Evolutionary conservation across 1,139 yeast genomes (phyloP), one percentile per base, ranked within the genome.

Genomic region (Kodamaea sp.): DNA sequence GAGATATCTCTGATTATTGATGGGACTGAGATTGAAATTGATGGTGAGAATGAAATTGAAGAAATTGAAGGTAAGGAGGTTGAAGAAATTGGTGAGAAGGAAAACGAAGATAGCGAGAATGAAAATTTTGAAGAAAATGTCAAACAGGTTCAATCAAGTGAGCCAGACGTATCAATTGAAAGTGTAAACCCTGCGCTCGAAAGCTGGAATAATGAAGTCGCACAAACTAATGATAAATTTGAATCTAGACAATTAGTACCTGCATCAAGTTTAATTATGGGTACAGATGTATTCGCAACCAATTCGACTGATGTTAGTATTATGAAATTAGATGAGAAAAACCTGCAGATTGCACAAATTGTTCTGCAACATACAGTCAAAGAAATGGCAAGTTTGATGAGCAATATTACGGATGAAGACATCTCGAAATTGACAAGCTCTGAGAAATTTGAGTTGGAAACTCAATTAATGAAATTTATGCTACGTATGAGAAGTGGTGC

Each of bases 401-500:
- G 24, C 4, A 29, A 29, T 8, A 33, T 47, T 9, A 35, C 48
- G 9, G 48, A 49, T 29, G 44, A 49, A 1, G 60, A 55, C 4
- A 39, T 65, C 9, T 42, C 47, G 7, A 20, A 30, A 3, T 37
- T 67, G 44, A 37, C 55, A 10, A 34, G 28, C 3, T 37, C 44
- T 4, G 57, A 64, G 25, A 52, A 46, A 36, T 54, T 52, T 39
- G 49, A 55, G 5, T 45, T 68, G 39, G 73, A 69, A 43, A 59
- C 70, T 1, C 49, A 55, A 27, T 46, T 68, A 40, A 52, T 67
- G 49, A 41, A 51, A 34, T 58, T 67, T 36, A 63, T 67, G 62
- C 47, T 65, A 27, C 58, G 62, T 27, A 54, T 67, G 52, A 55
- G 70, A 35, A 32, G 37, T 10, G 11, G 27, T 25, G 22, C 29